Conservation (phyloP, 192 early-diverging fungal species). For the Coemansia sp. region DNA sequence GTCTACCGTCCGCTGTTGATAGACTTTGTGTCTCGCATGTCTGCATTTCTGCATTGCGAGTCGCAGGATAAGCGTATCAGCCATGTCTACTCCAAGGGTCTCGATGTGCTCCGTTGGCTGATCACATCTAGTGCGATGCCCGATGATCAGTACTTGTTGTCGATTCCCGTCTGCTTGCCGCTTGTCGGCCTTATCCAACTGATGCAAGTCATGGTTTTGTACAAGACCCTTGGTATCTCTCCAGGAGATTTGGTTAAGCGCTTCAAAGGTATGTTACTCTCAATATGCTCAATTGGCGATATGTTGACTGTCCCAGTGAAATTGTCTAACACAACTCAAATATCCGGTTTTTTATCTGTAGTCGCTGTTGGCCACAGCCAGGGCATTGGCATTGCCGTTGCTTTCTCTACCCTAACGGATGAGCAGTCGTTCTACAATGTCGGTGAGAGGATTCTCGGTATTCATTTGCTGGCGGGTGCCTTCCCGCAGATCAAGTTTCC, state of each 20-base stretch:
- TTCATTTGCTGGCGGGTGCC: conserved; percentile 83
- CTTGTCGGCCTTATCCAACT: conserved; percentile 88
- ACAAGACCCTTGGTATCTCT: conserved; percentile 61
- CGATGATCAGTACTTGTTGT: conserved; percentile 66
- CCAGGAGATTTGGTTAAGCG: conserved; percentile 43
- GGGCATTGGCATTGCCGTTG: conserved; percentile 84
- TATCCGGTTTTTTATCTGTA: conserved; percentile 14
- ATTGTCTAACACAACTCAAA: not conserved
- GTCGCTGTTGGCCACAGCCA: conserved; percentile 82
- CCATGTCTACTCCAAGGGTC: conserved; percentile 62
- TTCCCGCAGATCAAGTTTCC: conserved; percentile 68
- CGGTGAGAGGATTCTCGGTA: conserved; percentile 74
- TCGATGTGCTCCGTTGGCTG: conserved; percentile 85
- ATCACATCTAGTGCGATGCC: conserved; percentile 65
- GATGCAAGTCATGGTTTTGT: conserved; percentile 72
- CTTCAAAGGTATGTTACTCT: conserved; percentile 37
- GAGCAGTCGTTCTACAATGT: conserved; percentile 77
- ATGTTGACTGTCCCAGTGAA: not conserved
- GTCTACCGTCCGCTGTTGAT: conserved; percentile 73
- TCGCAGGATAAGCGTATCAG: conserved; percentile 58
- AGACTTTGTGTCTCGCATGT: conserved; percentile 72
- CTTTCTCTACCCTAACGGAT: conserved; percentile 75
- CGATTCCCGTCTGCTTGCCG: conserved; percentile 74
- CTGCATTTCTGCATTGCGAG: conserved; percentile 61
- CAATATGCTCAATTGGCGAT: not conserved